Evolutionary conservation across 352 stramenopile species (phyloP).

Genomic region (Phytopythium montanum): DNA sequence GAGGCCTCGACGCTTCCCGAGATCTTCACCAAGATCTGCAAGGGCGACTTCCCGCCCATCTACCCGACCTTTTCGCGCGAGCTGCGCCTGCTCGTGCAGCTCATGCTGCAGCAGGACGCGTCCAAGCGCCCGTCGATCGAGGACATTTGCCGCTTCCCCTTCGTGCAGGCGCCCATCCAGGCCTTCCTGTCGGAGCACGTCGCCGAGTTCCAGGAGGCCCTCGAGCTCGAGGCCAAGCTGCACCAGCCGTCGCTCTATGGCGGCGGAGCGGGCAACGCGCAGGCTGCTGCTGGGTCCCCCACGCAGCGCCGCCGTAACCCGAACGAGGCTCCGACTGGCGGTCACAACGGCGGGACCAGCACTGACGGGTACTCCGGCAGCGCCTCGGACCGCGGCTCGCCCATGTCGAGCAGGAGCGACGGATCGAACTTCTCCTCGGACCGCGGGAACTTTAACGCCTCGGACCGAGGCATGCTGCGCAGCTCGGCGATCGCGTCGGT

Average conservation of each 20-base stretch:
- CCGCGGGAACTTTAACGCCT: conserved; percentile 14
- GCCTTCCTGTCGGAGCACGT: conserved; percentile 84
- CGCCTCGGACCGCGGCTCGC: conserved; percentile 31
- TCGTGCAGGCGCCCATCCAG: conserved; percentile 82
- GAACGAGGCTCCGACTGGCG: conserved; percentile 24
- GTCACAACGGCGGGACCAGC: conserved; percentile 6
- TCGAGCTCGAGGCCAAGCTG: conserved; percentile 85
- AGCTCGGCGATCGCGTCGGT: conserved; percentile 57
- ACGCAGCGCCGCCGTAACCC: conserved; percentile 40
- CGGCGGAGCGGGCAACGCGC: conserved; percentile 24
- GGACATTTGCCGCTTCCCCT: conserved; percentile 87
- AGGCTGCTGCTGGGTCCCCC: conserved; percentile 34
- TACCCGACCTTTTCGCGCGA: conserved; percentile 75
- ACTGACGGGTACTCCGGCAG: conserved; percentile 29
- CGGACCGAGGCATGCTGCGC: conserved; percentile 32
- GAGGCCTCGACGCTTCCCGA: conserved; percentile 76
- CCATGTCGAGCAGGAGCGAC: conserved; percentile 40
- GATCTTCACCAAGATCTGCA: conserved; percentile 89
- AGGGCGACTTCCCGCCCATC: conserved; percentile 81
- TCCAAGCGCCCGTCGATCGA: conserved; percentile 86
- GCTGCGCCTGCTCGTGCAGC: conserved; percentile 76
- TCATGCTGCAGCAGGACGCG: conserved; percentile 86
- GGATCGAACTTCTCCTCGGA: conserved; percentile 21
- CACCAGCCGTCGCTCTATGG: conserved; percentile 77
- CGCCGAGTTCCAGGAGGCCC: conserved; percentile 79